Conservation (phyloP, 129 eudicot species). For the Chrysanthemum makinoi region DNA sequence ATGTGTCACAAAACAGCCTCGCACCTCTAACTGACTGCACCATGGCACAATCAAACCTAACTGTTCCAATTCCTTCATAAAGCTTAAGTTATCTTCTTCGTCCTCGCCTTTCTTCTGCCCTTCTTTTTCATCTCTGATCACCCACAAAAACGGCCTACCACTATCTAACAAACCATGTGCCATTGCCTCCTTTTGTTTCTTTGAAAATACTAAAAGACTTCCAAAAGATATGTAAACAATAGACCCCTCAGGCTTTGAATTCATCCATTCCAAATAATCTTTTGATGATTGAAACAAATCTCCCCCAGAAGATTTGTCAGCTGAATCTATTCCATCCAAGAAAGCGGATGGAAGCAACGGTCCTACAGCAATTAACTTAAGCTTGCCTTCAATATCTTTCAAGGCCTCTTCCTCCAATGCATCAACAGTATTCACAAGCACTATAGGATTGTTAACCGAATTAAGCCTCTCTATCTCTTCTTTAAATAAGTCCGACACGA, state of each 20-base stretch:
- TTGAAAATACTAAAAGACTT: conserved; percentile 7
- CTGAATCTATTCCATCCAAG: conserved; percentile 19
- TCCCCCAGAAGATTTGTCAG: conserved; percentile 14
- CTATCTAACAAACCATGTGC: conserved; percentile 14
- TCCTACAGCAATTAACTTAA: conserved; percentile 28
- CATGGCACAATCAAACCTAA: conserved; percentile 39
- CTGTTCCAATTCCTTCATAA: conserved; percentile 29
- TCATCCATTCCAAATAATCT: conserved; percentile 26
- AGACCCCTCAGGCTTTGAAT: conserved; percentile 18
- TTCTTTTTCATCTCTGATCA: conserved; percentile 11
- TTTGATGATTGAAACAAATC: conserved; percentile 11
- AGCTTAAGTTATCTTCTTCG: conserved; percentile 1
- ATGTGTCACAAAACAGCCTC: conserved; percentile 41
- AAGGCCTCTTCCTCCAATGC: conserved; percentile 29
- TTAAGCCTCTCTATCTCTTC: conserved; percentile 25
- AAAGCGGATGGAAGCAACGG: conserved; percentile 36
- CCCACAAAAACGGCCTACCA: conserved; percentile 31
- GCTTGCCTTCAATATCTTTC: conserved; percentile 22
- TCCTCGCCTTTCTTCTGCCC: neutral
- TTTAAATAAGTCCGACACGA: conserved; percentile 6
- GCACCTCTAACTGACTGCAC: conserved; percentile 38
- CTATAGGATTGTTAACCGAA: conserved; percentile 26
- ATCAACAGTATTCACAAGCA: conserved; percentile 34
- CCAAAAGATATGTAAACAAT: conserved; percentile 31
- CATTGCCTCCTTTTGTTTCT: conserved; percentile 32